Percentiles rank a stretch among this genome's conserved stretches.
Evolutionary conservation across 768 basidiomycete genomes (phyloP).

Genomic region (Kwoniella sp.): DNA sequence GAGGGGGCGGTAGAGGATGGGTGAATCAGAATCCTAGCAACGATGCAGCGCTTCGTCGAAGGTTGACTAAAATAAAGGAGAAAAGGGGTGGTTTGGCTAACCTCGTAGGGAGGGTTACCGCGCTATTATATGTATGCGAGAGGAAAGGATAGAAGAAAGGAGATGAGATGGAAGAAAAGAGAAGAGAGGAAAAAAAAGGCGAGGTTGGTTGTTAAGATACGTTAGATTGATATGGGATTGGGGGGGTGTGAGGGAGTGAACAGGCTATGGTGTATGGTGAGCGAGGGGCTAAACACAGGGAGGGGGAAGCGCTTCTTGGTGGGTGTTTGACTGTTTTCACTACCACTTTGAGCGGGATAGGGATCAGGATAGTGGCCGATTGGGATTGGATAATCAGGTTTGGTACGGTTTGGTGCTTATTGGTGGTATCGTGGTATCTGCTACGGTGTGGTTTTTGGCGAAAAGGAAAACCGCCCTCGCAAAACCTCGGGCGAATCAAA

Average conservation of each 20-base stretch:
- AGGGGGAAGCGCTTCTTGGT: conserved; percentile 13
- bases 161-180: conserved; percentile 16
- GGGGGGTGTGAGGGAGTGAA: not conserved
- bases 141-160: conserved; percentile 21
- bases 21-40: conserved; percentile 17
- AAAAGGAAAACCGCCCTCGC: not conserved
- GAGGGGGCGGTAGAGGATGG: conserved; percentile 8
- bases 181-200: conserved; percentile 14
- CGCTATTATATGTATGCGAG: conserved; percentile 9
- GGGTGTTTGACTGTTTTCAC: conserved; percentile 5
- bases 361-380: conserved; percentile 7
- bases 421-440: not conserved
- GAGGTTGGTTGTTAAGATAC: conserved; percentile 10
- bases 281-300: conserved; percentile 1
- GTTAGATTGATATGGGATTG: conserved; percentile 6
- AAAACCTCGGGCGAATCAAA: not conserved
- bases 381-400: not conserved
- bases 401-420: not conserved
- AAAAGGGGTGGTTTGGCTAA: conserved; percentile 13
- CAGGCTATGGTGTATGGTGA: not conserved
- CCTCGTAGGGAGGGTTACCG: not conserved
- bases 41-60: conserved; percentile 14
- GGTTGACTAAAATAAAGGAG: not conserved
- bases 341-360: not conserved
- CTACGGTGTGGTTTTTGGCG: not conserved